These are phyloP conservation scores for Yamadazyma membranifaciens DNA, from an alignment of 1,139 yeast genomes.

Conservation along the genomic window DNA sequence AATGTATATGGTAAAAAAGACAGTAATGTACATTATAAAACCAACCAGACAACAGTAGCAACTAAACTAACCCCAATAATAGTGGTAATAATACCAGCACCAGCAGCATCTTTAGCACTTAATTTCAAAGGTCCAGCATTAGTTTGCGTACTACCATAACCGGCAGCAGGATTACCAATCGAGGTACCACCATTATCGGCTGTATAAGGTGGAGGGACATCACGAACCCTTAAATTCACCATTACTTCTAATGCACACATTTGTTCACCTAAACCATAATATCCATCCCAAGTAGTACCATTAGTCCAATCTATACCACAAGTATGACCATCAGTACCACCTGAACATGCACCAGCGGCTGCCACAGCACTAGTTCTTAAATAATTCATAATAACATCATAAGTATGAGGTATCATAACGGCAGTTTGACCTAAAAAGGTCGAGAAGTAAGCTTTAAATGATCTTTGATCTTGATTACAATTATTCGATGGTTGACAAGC, in stretches of 20 bases:
- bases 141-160: slow-evolving; percentile 42
- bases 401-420: slow-evolving; percentile 63
- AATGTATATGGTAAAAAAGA: not conserved
- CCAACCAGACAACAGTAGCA: slow-evolving; percentile 72
- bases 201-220: slow-evolving; percentile 59
- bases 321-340: slow-evolving; percentile 86
- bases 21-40: slow-evolving; percentile 21
- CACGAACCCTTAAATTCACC: slow-evolving; percentile 56
- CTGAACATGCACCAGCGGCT: slow-evolving; percentile 80
- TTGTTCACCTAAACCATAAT: slow-evolving; percentile 91
- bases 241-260: slow-evolving; percentile 82
- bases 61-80: slow-evolving; percentile 64
- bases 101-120: slow-evolving; percentile 70
- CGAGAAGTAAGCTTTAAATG: slow-evolving; percentile 80
- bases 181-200: slow-evolving; percentile 61
- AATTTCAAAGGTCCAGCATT: slow-evolving; percentile 48
- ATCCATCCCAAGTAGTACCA: slow-evolving; percentile 67
- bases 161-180: slow-evolving; percentile 59
- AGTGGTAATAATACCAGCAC: slow-evolving; percentile 86
- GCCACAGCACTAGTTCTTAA: slow-evolving; percentile 67
- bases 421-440: slow-evolving; percentile 78
- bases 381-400: slow-evolving; percentile 48
- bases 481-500: slow-evolving; percentile 64
- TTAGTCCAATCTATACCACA: slow-evolving; percentile 83
- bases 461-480: slow-evolving; percentile 88